Conservation (phyloP, 139 green algal species). For the Micractinium conductrix region DNA sequence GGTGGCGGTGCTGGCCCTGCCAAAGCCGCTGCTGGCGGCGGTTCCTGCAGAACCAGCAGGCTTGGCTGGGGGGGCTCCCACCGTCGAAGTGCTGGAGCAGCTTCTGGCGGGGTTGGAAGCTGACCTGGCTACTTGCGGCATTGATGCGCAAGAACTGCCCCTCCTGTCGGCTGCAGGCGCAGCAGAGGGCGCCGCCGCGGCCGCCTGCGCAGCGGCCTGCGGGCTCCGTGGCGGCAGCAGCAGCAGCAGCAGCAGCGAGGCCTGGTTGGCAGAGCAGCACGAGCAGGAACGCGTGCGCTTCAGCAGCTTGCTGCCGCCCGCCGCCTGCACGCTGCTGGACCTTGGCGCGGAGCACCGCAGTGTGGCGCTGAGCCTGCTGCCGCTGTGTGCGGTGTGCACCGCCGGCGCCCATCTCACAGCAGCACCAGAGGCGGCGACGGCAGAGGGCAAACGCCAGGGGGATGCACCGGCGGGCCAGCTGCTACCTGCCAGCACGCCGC, state of each 20-base stretch:
- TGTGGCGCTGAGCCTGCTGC: conserved; percentile 32
- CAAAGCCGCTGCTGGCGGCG: background rate
- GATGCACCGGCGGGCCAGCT: background rate
- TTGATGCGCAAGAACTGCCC: background rate
- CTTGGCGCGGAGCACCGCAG: conserved; percentile 14
- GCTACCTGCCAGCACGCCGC: background rate
- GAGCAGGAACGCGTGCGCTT: background rate
- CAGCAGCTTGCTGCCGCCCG: background rate
- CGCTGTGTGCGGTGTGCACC: conserved; percentile 26
- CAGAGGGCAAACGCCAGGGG: no score
- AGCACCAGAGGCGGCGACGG: background rate
- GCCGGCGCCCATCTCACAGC: background rate
- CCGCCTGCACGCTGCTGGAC: conserved; percentile 21
- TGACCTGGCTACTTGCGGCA: background rate
- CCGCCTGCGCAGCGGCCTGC: background rate
- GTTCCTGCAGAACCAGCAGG: background rate
- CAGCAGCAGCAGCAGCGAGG: no score
- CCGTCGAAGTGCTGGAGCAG: no score
- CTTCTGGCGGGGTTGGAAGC: background rate
- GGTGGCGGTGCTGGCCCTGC: background rate
- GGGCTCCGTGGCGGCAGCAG: no score
- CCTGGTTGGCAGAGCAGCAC: background rate
- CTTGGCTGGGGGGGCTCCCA: background rate
- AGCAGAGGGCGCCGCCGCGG: conserved; percentile 7
- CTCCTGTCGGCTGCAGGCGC: background rate